These are phyloP conservation scores for Porcisia hertigi DNA, from an alignment of 208 protist species.

Conservation along the genomic window DNA sequence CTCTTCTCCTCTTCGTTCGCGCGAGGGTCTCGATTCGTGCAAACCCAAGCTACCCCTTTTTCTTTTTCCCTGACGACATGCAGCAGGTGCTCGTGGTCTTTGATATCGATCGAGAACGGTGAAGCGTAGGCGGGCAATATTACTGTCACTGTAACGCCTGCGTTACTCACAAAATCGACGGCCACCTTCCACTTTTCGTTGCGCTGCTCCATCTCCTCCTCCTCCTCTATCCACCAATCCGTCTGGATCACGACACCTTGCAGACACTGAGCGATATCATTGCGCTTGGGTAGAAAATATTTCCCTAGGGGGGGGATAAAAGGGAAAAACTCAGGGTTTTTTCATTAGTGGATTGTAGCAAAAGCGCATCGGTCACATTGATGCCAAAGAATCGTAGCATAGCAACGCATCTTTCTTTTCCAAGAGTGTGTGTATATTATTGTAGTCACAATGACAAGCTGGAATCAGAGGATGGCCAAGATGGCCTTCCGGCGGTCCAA, in stretches of 20 bases:
- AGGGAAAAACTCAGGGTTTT: too few relatives aligned
- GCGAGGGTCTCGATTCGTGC: neutral
- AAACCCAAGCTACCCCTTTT: neutral
- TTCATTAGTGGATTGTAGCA: too few relatives aligned
- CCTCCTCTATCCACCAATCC: too few relatives aligned
- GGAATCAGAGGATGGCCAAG: constrained; percentile 92
- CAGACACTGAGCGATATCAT: neutral
- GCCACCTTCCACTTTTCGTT: neutral
- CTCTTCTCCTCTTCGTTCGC: neutral
- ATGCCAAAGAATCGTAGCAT: neutral
- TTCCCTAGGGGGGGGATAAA: too few relatives aligned
- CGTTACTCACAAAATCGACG: neutral
- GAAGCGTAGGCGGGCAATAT: neutral
- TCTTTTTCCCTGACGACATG: too few relatives aligned
- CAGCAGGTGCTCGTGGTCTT: too few relatives aligned
- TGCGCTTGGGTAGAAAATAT: neutral
- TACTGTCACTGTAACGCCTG: neutral
- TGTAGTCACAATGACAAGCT: constrained; percentile 51
- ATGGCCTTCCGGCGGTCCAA: constrained; percentile 89
- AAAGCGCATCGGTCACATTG: too few relatives aligned
- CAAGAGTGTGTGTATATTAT: neutral
- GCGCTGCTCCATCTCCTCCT: neutral
- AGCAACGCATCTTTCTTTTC: neutral
- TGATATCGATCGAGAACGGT: neutral
- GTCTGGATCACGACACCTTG: neutral